Evolutionary conservation across 1,284 basidiomycete genomes (phyloP).

Genomic region (Moesziomyces sp.): DNA sequence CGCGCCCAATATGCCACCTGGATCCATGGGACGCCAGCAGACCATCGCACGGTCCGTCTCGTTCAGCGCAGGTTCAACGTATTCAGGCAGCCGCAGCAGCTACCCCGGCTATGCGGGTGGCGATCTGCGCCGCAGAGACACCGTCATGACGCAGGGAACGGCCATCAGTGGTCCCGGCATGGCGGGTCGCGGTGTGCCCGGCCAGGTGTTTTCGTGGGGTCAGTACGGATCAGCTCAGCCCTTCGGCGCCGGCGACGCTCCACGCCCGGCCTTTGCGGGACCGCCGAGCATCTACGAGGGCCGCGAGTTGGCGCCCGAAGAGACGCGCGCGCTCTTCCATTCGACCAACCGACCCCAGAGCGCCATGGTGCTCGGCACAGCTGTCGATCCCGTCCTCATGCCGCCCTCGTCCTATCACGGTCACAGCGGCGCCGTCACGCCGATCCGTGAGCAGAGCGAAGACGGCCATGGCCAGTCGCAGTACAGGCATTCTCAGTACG

Average conservation of each 20-base stretch:
- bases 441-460: slow-evolving; percentile 33
- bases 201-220: slow-evolving; percentile 57
- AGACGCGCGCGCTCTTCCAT: slow-evolving; percentile 50
- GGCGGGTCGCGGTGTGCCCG: slow-evolving; percentile 61
- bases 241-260: slow-evolving; percentile 30
- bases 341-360: slow-evolving; percentile 50
- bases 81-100: slow-evolving; percentile 23
- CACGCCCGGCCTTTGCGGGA: slow-evolving; percentile 54
- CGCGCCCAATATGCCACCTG: slow-evolving; percentile 2
- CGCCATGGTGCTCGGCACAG: slow-evolving; percentile 30
- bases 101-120: slow-evolving; percentile 35
- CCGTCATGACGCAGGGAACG: slow-evolving; percentile 57
- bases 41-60: slow-evolving; percentile 42
- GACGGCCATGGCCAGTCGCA: slow-evolving; percentile 14
- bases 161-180: slow-evolving; percentile 56
- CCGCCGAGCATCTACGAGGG: slow-evolving; percentile 58
- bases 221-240: slow-evolving; percentile 52
- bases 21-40: slow-evolving; percentile 12
- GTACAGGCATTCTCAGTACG: slow-evolving; percentile 20
- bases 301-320: slow-evolving; percentile 39
- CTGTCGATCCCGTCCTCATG: slow-evolving; percentile 36
- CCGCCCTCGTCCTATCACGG: slow-evolving; percentile 27
- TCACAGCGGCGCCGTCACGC: slow-evolving; percentile 35
- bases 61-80: slow-evolving; percentile 26
- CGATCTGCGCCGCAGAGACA: slow-evolving; percentile 53